These are phyloP conservation scores for Penicillium mononematosum DNA, from an alignment of 495 filamentous ascomycete genomes.

Conservation along the genomic window DNA sequence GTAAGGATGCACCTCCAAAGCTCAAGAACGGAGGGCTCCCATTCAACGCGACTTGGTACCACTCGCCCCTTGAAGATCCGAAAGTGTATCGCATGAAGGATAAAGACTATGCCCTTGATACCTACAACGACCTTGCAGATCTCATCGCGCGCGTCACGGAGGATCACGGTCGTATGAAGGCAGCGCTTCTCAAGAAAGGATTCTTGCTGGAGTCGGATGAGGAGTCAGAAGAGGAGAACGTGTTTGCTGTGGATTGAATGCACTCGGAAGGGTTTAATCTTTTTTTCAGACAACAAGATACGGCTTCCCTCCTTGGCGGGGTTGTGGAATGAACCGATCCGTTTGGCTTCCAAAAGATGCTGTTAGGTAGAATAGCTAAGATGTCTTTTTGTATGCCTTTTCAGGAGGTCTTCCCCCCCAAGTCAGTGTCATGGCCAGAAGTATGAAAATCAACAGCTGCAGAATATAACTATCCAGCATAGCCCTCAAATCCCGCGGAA, in stretches of 20 bases:
- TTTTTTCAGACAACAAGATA: too few relatives aligned
- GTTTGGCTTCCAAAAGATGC: too few relatives aligned
- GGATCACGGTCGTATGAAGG: neutral
- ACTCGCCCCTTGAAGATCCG: neutral
- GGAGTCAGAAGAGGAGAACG: neutral
- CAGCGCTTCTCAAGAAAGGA: neutral
- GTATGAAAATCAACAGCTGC: too few relatives aligned
- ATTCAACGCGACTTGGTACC: neutral
- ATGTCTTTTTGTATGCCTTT: too few relatives aligned
- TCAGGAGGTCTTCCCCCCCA: too few relatives aligned
- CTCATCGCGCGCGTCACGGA: neutral
- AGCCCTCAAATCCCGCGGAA: too few relatives aligned
- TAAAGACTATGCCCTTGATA: neutral
- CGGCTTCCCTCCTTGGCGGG: too few relatives aligned
- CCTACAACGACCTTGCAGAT: neutral
- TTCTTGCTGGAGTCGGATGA: neutral
- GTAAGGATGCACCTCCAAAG: neutral
- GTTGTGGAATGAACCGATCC: too few relatives aligned
- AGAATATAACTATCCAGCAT: too few relatives aligned
- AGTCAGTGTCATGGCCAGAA: too few relatives aligned
- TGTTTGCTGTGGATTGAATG: neutral
- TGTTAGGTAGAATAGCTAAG: too few relatives aligned
- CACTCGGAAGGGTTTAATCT: too few relatives aligned
- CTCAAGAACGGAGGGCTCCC: neutral
- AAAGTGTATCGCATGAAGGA: neutral